Evolutionary conservation across 148 eudicot species (phyloP).

Genomic region (Camellia sinensis): DNA sequence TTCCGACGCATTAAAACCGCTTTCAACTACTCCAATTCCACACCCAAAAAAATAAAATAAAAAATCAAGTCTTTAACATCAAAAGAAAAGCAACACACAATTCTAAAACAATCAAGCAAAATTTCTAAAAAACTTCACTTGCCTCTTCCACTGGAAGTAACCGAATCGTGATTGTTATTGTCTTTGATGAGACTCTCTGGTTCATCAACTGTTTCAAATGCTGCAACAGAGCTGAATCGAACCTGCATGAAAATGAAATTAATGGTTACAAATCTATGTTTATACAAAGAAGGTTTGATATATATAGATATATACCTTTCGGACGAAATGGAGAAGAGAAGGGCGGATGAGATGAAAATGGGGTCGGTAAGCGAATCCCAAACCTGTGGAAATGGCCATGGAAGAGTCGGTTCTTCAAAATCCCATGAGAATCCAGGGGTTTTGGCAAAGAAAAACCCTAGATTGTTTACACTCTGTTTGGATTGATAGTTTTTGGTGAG

Average conservation of each 20-base stretch:
- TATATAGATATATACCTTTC: conserved; percentile 24
- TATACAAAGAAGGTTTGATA: background rate
- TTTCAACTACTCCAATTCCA: conserved; percentile 18
- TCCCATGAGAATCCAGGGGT: conserved; percentile 1
- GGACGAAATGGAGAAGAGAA: conserved; percentile 27
- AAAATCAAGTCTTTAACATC: background rate
- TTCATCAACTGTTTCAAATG: conserved; percentile 23
- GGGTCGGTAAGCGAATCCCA: conserved; percentile 25
- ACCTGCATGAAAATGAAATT: conserved; percentile 11
- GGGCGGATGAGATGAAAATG: conserved; percentile 24
- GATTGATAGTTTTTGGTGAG: too few species aligned
- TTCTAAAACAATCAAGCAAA: background rate
- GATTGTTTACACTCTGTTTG: background rate
- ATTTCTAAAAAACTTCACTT: background rate
- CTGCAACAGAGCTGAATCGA: conserved; percentile 20
- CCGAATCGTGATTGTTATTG: background rate
- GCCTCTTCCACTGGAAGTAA: conserved; percentile 16
- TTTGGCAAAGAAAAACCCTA: background rate
- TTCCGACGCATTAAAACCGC: conserved; percentile 14
- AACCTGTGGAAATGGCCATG: conserved; percentile 42
- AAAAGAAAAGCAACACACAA: background rate
- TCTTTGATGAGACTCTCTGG: conserved; percentile 12
- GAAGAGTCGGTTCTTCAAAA: background rate
- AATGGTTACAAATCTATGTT: background rate
- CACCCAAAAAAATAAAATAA: too few species aligned